Base-by-base conservation (phyloP, 2,329 filamentous ascomycete species). In the Rutstroemia sydowiana region DNA sequence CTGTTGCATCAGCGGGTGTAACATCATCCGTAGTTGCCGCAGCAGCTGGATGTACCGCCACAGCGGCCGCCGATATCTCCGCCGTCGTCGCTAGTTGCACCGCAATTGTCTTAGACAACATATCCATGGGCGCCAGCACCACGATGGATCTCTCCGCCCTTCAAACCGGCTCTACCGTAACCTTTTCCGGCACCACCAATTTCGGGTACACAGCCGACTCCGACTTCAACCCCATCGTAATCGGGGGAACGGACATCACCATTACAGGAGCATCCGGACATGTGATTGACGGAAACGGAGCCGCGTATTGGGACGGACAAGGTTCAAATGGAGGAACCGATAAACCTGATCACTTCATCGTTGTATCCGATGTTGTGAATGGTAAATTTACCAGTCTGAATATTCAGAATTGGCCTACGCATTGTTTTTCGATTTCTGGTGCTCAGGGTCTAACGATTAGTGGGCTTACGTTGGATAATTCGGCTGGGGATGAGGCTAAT, bases 121-220 rank as follows among this genome's bases (percentile, higher is more conserved):
- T 75, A 32, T 64, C 63, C 9, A 71, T 66, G 4, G 70, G 68
- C 39, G 68, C 62, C 11, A 68, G 60, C 46, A 65, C 60, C 54
- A 68, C 70, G 2, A 66, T 75, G 8, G 65, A 73, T 48, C 63
- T 75, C 14, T 64, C 66, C 9, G 66, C 66, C 10, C 65, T 75
- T 16, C 62, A 68, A 54, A 61, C 63, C 8, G 71, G 71, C 2
- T 67, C 72, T 2, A 39, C 65, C 52, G 73, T 85, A 55, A 79
- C 77, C 58, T 87, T 87, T 67, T 68, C 78, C 52, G 84, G 84
- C 40, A 78, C 71, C 8, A 87, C 83, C 14, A 79, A 76, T 48
- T 87, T 83, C 60, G 82, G 73, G 28, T 85, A 84, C 69, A 71
- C 78, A 55, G 76, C 82, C 60, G 86, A 82, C 81, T 64, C 66